A percentile compares a stretch with the other conserved stretches of the same genome.
phyloP scores from a whole-genome alignment of 23 red algal genomes.

The Porphyridium purpureum region DNA sequence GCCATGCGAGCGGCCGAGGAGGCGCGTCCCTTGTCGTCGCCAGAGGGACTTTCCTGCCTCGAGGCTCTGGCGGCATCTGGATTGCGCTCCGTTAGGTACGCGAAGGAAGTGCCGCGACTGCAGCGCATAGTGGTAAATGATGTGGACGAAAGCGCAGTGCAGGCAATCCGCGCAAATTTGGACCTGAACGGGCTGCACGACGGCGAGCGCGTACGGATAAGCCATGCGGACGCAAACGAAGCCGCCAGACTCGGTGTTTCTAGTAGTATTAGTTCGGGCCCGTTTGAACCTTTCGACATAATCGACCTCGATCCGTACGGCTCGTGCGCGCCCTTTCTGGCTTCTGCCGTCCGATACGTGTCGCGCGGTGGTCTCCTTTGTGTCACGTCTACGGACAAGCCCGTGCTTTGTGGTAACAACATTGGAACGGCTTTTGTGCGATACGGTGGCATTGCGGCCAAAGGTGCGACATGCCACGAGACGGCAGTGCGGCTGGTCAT shows the following conservation, averaged over 20 bases:
- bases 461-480: conserved; percentile 53
- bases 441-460: conserved; percentile 48
- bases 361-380: conserved; percentile 62
- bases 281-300: conserved; percentile 48
- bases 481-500: conserved; percentile 77
- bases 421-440: conserved; percentile 56
- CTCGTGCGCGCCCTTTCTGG: conserved; percentile 59
- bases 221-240: conserved; percentile 34
- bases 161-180: conserved; percentile 43
- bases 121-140: conserved; percentile 72
- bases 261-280: no score
- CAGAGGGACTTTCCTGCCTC: conserved; percentile 4
- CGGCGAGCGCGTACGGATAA: conserved; percentile 13
- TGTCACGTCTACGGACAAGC: conserved; percentile 89
- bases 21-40: background rate
- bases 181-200: conserved; percentile 37
- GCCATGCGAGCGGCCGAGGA: background rate
- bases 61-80: conserved; percentile 66
- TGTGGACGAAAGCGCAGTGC: conserved; percentile 40
- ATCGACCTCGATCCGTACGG: conserved; percentile 96
- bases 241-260: no score
- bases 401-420: conserved; percentile 71
- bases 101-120: conserved; percentile 45
- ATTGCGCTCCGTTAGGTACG: conserved; percentile 79
- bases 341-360: conserved; percentile 51